Evolutionary conservation across 2,329 filamentous ascomycete species (phyloP).

Genomic region (Alternaria conjuncta): DNA sequence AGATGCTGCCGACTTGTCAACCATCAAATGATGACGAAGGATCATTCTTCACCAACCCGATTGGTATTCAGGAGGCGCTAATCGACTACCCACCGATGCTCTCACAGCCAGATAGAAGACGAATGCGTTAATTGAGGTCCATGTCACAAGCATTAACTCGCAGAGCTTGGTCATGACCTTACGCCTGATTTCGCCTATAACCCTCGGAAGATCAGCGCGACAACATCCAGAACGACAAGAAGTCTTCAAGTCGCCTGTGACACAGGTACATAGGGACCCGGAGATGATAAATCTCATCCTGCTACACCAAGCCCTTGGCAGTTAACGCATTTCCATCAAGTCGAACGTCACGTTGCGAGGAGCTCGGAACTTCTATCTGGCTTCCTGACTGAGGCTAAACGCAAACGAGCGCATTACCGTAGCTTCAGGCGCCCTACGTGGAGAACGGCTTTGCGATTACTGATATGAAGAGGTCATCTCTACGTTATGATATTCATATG

Average conservation of each 20-base stretch:
- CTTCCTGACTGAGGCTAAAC: neutral
- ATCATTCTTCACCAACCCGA: no score
- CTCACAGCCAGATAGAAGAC: no score
- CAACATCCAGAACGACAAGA: no score
- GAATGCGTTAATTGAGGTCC: no score
- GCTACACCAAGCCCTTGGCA: neutral
- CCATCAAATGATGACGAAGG: neutral
- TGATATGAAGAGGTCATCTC: neutral
- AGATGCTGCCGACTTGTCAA: neutral
- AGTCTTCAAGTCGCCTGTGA: no score
- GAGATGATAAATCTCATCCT: neutral
- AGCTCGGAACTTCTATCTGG: neutral
- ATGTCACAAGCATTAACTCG: no score
- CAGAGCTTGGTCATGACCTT: no score
- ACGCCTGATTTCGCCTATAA: no score
- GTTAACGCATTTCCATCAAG: neutral
- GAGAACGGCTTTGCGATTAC: neutral
- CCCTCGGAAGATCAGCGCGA: no score
- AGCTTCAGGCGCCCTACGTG: neutral
- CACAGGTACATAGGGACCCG: neutral
- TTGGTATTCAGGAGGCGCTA: no score
- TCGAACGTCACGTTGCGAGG: neutral
- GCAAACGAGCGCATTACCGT: neutral
- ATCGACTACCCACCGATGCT: no score
- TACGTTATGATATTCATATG: neutral